Base-by-base conservation (phyloP, 768 basidiomycete species). In the Gymnopilus junonius region DNA sequence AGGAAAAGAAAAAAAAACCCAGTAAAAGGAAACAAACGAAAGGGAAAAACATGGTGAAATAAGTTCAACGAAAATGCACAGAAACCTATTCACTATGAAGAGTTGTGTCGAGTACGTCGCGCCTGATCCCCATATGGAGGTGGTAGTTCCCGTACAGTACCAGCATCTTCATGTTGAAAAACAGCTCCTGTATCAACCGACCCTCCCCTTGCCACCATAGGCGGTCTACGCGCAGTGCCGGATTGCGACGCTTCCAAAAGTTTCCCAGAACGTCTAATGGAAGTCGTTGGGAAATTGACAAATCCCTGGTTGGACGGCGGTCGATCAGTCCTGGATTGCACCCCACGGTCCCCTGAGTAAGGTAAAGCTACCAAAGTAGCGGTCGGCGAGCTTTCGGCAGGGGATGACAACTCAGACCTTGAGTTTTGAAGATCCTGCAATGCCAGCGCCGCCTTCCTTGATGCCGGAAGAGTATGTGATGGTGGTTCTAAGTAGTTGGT, bases 161-260 rank as follows among this genome's bases (percentile, higher is more conserved):
- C 65, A 8, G 32, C 65, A 43, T 66, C 65, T 45, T 37, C n/a
- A 58, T 66, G 65, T 20, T 66, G 65, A 37, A 62, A 60, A 5
- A 66, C 55, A 17, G 15, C 39, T 34, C 37, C 58, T 6, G 23
- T 58, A 25, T 17, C 20, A 25, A 8, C 21, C n/a, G n/a, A n/a
- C 15, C 34, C 39, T 21, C 40, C 29, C 25, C 27, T 39, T 8
- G 25, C 17, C 6, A 32, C n/a, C 31, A n/a, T 25, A n/a, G 54
- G 15, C 8, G 61, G 45, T 12, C 40, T 27, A 48, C 34, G 51
- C 8, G 17, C 48, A 12, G 54, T 50, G 46, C 5, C 43, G 58
- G 15, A 25, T 20, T 15, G 42, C n/a, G 42, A 29, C 10, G 48
- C 56, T 43, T 59, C 56, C 17, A 55, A 12, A n/a, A 55, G 29